These are phyloP conservation scores for Trichaptum fuscoviolaceum DNA, from an alignment of 768 basidiomycete genomes.

Conservation along the genomic window DNA sequence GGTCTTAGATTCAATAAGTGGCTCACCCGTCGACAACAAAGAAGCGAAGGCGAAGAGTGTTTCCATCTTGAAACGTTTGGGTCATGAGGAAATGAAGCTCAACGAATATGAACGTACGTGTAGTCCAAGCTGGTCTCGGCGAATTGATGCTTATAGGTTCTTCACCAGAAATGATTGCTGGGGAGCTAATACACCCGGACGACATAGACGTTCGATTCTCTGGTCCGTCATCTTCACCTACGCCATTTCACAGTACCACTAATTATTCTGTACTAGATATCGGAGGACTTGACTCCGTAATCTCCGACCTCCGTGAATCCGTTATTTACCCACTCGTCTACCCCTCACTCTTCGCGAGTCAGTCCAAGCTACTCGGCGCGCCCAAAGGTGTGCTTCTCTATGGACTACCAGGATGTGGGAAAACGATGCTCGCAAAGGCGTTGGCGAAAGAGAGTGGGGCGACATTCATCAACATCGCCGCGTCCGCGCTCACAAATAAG, in stretches of 20 bases:
- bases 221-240: conserved; percentile 38
- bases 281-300: conserved; percentile 89
- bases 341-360: conserved; percentile 78
- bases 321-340: conserved; percentile 93
- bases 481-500: conserved; percentile 69
- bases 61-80: conserved; percentile 64
- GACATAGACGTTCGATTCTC: conserved; percentile 74
- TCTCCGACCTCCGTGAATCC: conserved; percentile 86
- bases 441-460: conserved; percentile 96
- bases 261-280: conserved; percentile 48
- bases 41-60: conserved; percentile 64
- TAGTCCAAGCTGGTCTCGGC: not conserved
- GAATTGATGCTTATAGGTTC: conserved; percentile 5
- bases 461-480: conserved; percentile 88
- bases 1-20: conserved; percentile 51
- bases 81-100: conserved; percentile 68
- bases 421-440: conserved; percentile 99
- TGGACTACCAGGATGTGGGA: conserved; percentile 97
- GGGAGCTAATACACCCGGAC: conserved; percentile 89
- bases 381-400: conserved; percentile 96
- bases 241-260: not conserved
- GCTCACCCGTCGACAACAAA: conserved; percentile 41
- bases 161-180: conserved; percentile 72
- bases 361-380: conserved; percentile 78
- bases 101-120: conserved; percentile 86